Conservation (phyloP, 768 basidiomycete genomes). For the Gymnopilus junonius region DNA sequence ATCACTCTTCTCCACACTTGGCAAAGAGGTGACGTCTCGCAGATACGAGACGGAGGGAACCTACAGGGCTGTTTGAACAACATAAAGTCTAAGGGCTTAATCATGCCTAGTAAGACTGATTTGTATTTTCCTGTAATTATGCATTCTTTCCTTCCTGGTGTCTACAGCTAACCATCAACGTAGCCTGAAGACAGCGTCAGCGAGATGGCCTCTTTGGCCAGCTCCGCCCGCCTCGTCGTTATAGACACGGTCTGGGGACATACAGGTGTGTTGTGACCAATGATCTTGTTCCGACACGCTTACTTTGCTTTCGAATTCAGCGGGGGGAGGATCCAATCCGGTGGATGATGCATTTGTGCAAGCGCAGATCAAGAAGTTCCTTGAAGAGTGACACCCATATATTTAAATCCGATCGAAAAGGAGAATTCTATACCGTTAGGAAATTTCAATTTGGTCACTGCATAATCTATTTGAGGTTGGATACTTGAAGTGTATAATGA, state of each 20-base stretch:
- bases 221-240: constrained; percentile 48
- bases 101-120: constrained; percentile 65
- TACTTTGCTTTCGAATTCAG: constrained; percentile 23
- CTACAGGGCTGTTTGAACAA: constrained; percentile 41
- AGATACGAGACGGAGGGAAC: constrained; percentile 45
- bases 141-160: neutral
- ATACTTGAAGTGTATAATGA: no score
- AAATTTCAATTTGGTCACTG: no score
- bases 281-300: neutral
- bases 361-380: constrained; percentile 45
- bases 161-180: neutral
- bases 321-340: constrained; percentile 46
- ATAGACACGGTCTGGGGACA: constrained; percentile 65
- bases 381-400: constrained; percentile 34
- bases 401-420: no score
- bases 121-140: constrained; percentile 55
- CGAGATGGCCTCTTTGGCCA: constrained; percentile 47
- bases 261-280: constrained; percentile 41
- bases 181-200: constrained; percentile 59
- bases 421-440: no score
- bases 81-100: constrained; percentile 55
- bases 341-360: constrained; percentile 45
- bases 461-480: no score
- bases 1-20: constrained; percentile 54
- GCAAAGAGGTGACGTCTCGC: constrained; percentile 53